phyloP scores from a whole-genome alignment of 768 basidiomycete genomes.

The Rhodocollybia butyracea region DNA sequence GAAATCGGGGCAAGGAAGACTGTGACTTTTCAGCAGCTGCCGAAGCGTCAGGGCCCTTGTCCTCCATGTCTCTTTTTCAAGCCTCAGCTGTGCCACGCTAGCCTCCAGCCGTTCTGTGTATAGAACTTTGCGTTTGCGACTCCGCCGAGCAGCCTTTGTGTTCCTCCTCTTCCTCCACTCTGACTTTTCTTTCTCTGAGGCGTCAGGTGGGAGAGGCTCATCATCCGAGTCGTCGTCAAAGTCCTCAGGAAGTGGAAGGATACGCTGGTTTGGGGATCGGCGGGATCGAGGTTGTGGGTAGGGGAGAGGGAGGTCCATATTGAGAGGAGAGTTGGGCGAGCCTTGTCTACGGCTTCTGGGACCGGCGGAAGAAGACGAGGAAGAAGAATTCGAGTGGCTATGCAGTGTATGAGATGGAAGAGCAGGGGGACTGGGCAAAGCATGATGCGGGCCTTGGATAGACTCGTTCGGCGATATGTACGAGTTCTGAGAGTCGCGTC shows the following conservation, averaged over 20 bases:
- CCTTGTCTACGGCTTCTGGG: not conserved
- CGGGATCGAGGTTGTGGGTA: not conserved
- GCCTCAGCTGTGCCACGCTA: constrained; percentile 38
- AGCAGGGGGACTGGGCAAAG: not conserved
- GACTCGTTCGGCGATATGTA: not conserved
- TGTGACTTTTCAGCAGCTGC: constrained; percentile 45
- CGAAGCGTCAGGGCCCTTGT: constrained; percentile 34
- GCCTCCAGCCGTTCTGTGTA: constrained; percentile 57
- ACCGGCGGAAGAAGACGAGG: not conserved
- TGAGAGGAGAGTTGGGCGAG: not conserved
- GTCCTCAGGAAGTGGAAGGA: constrained; percentile 30
- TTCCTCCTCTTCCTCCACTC: constrained; percentile 81
- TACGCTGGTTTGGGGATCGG: not conserved
- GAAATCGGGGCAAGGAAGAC: constrained; percentile 42
- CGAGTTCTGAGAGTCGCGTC: not conserved
- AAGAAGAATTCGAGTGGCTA: not conserved
- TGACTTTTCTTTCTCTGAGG: constrained; percentile 63
- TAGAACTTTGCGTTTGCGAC: constrained; percentile 62
- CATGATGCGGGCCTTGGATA: not conserved
- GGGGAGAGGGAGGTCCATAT: not conserved
- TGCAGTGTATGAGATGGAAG: not conserved
- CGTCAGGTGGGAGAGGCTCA: constrained; percentile 35
- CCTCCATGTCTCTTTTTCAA: constrained; percentile 53
- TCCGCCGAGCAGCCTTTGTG: constrained; percentile 77
- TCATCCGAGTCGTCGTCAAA: constrained; percentile 53